Percentiles rank a stretch among this genome's conserved stretches.
phyloP scores from a whole-genome alignment of 495 filamentous ascomycete genomes.

The Alectoria sarmentosa region DNA sequence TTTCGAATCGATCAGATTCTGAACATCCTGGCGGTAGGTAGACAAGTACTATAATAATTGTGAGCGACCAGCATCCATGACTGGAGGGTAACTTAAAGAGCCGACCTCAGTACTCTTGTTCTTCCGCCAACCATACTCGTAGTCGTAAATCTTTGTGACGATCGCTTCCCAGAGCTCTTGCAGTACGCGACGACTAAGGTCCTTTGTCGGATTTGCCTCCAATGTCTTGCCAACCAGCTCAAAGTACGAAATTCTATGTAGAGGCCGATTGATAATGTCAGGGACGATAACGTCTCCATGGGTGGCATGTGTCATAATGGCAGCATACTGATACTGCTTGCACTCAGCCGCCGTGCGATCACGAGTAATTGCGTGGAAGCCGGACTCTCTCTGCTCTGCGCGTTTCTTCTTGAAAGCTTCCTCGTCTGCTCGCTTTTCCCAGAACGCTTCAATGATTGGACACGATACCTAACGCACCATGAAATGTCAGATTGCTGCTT shows the following conservation, averaged over 20 bases:
- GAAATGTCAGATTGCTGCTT: background rate
- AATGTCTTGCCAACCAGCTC: too few species aligned
- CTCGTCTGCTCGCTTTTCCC: background rate
- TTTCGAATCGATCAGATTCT: too few species aligned
- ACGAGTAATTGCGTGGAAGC: background rate
- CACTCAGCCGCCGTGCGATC: background rate
- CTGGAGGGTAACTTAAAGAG: too few species aligned
- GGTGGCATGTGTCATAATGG: background rate
- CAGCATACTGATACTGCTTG: background rate
- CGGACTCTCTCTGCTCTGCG: background rate
- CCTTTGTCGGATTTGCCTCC: too few species aligned
- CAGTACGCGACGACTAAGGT: too few species aligned
- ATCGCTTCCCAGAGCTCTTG: too few species aligned
- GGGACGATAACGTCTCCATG: background rate
- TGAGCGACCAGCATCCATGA: too few species aligned
- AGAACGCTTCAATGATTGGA: background rate
- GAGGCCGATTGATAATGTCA: background rate
- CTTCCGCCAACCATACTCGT: too few species aligned
- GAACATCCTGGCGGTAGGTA: too few species aligned
- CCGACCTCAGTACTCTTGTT: too few species aligned
- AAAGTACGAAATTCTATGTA: background rate
- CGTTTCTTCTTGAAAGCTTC: background rate
- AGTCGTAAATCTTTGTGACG: too few species aligned
- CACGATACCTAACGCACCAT: background rate
- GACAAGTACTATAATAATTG: too few species aligned